Percentiles rank a stretch among this genome's conserved stretches.
These are phyloP conservation scores for Lignosus rhinocerotis DNA, from an alignment of 1,284 basidiomycete genomes.

Conservation along the genomic window DNA sequence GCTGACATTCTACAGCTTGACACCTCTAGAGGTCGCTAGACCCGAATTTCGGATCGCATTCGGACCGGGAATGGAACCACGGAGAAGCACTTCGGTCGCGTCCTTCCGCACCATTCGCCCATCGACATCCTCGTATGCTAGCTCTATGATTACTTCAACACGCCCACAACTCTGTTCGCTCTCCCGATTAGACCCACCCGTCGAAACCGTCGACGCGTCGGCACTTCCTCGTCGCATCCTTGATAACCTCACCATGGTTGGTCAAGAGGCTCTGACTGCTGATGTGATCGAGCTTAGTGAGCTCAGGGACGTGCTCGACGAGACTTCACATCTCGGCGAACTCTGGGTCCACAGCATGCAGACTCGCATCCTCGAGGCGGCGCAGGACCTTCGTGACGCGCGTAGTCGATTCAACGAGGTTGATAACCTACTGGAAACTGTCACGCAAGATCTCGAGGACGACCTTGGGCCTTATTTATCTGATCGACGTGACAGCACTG, in stretches of 20 bases:
- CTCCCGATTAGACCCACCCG: constrained; percentile 1
- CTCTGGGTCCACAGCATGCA: constrained; percentile 50
- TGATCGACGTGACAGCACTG: constrained; percentile 22
- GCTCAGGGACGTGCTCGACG: constrained; percentile 46
- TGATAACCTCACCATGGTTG: constrained; percentile 51
- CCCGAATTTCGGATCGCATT: constrained; percentile 63
- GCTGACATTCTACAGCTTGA: constrained; percentile 45
- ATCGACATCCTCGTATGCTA: constrained; percentile 36
- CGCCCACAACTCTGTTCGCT: constrained; percentile 3
- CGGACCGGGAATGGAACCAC: constrained; percentile 45
- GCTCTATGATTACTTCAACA: constrained; percentile 7
- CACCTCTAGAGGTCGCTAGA: constrained; percentile 65
- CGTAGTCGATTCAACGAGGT: constrained; percentile 40
- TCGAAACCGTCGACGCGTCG: constrained; percentile 43
- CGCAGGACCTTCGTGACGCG: constrained; percentile 48
- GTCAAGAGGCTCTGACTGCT: constrained; percentile 30
- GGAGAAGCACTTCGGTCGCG: constrained; percentile 52
- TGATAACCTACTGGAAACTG: constrained; percentile 35
- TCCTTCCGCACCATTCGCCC: constrained; percentile 60
- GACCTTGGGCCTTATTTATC: constrained; percentile 23
- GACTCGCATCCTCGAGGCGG: constrained; percentile 49
- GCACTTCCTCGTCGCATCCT: constrained; percentile 51
- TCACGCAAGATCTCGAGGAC: constrained; percentile 45
- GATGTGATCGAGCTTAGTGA: constrained; percentile 37
- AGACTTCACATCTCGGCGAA: constrained; percentile 46